Evolutionary conservation across 208 protist genomes (phyloP).

Genomic region (Leishmania guyanensis): DNA sequence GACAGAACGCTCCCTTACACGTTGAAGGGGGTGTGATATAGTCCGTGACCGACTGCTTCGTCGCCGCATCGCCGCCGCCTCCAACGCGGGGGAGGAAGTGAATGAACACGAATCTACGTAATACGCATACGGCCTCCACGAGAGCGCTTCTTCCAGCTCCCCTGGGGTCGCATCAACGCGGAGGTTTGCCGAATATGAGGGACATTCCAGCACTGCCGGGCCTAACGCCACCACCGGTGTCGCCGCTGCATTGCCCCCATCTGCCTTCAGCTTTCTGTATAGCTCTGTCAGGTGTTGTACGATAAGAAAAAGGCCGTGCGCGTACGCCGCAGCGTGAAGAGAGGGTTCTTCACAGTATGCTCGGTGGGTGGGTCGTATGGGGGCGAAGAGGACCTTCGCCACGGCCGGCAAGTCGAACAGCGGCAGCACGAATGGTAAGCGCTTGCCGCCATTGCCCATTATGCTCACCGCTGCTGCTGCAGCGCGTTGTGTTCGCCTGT

Average conservation of each 20-base stretch:
- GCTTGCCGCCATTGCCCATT: neutral
- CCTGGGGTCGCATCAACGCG: neutral
- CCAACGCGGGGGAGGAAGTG: neutral
- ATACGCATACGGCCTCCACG: neutral
- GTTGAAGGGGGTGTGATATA: slow-evolving; percentile 28
- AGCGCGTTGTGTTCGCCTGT: neutral
- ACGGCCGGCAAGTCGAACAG: slow-evolving; percentile 32
- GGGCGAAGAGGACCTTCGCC: slow-evolving; percentile 29
- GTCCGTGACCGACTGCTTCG: slow-evolving; percentile 9
- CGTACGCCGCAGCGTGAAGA: slow-evolving; percentile 26
- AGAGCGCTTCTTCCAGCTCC: slow-evolving; percentile 3
- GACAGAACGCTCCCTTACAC: slow-evolving; percentile 19
- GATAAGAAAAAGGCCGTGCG: slow-evolving; percentile 28
- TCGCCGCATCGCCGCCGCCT: neutral
- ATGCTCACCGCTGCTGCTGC: no score
- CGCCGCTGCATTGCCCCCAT: neutral
- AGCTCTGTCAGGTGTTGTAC: slow-evolving; percentile 22
- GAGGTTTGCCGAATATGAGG: slow-evolving; percentile 7
- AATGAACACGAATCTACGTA: neutral
- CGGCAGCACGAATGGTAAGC: neutral
- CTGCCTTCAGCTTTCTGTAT: neutral
- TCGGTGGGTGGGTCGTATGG: neutral
- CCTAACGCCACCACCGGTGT: neutral
- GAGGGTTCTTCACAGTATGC: slow-evolving; percentile 9
- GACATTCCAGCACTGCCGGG: neutral